Percentiles rank a stretch among this genome's conserved stretches.
phyloP scores from a whole-genome alignment of 768 basidiomycete genomes.

The Amanita pseudoporphyria region DNA sequence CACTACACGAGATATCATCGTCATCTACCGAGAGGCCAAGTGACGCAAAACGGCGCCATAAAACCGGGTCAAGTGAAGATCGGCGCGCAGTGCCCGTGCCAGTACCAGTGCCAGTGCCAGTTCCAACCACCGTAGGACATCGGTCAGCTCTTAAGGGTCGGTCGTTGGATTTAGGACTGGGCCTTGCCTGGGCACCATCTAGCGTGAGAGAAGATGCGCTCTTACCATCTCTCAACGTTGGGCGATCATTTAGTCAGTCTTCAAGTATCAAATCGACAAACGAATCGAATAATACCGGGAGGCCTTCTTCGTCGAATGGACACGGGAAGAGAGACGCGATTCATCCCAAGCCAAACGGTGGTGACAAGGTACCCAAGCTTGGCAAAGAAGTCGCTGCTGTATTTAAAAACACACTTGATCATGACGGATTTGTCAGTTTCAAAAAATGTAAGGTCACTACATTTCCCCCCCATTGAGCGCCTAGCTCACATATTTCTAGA shows the following conservation, averaged over 20 bases:
- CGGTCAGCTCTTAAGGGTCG: constrained; percentile 51
- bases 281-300: neutral
- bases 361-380: constrained; percentile 25
- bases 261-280: constrained; percentile 19
- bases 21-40: constrained; percentile 20
- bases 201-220: constrained; percentile 60
- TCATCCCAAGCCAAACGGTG: constrained; percentile 12
- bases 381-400: constrained; percentile 38
- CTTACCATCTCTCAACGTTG: constrained; percentile 33
- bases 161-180: constrained; percentile 61
- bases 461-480: constrained; percentile 4
- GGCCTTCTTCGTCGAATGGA: constrained; percentile 5
- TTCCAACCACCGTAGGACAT: constrained; percentile 24
- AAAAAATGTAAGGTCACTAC: constrained; percentile 50
- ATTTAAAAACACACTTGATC: constrained; percentile 37
- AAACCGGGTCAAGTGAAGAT: constrained; percentile 17
- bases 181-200: constrained; percentile 64
- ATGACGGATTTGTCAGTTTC: constrained; percentile 37
- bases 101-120: constrained; percentile 24
- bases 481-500: constrained; percentile 29
- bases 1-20: constrained; percentile 16
- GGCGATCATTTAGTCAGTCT: constrained; percentile 22
- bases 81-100: constrained; percentile 25
- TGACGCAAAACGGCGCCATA: constrained; percentile 16
- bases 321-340: constrained; percentile 14